Evolutionary conservation across 179 eudicot species (phyloP).

Genomic region (Nepenthes alata): DNA sequence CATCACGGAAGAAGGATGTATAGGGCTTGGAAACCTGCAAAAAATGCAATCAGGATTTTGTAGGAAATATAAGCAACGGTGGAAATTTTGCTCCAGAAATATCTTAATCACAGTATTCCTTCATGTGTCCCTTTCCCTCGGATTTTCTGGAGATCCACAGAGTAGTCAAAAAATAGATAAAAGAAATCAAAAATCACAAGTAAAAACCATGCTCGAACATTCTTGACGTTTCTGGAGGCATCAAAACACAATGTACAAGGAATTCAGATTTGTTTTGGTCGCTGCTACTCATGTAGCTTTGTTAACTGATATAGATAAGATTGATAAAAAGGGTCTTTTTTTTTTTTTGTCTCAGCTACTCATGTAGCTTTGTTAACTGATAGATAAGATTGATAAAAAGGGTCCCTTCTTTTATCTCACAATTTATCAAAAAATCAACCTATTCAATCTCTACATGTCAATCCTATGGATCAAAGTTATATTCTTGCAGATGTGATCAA

Average conservation of each 20-base stretch:
- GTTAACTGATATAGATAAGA: not conserved
- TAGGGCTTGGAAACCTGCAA: constrained; percentile 73
- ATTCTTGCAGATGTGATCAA: too few relatives aligned
- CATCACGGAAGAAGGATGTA: constrained; percentile 46
- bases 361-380: too few relatives aligned
- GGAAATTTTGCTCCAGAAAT: not conserved
- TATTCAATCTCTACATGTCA: too few relatives aligned
- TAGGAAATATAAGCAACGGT: not conserved
- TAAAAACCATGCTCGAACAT: not conserved
- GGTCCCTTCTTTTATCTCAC: too few relatives aligned
- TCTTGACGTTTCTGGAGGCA: too few relatives aligned
- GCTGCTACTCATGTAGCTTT: not conserved
- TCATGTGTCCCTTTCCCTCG: too few relatives aligned
- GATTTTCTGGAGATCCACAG: too few relatives aligned
- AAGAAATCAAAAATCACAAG: not conserved
- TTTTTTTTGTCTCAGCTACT: too few relatives aligned
- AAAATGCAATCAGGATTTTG: not conserved
- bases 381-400: too few relatives aligned
- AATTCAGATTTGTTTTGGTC: not conserved
- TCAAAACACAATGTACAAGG: not conserved
- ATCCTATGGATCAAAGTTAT: too few relatives aligned
- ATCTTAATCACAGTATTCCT: too few relatives aligned
- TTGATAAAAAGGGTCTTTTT: not conserved
- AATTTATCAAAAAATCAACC: too few relatives aligned
- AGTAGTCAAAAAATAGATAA: not conserved